Evolutionary conservation across 371 early-diverging fungal genomes (phyloP), one percentile per base, ranked within the genome.

Genomic region (Lichtheimia corymbifera): DNA sequence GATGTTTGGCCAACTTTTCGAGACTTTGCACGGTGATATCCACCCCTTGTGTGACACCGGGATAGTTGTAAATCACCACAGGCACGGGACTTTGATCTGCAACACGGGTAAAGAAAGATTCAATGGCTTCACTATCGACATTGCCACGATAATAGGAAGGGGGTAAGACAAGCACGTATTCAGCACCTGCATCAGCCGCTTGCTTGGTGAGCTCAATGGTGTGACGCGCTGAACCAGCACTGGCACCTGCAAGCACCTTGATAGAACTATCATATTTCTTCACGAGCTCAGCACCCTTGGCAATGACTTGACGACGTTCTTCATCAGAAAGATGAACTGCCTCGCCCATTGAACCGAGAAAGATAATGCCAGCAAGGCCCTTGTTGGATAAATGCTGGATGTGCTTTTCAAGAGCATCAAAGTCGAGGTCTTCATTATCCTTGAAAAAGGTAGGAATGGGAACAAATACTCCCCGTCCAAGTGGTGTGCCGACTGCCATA

Each of bases 361-460:
- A 73, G 41, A 80, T 75, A 51, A 80, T 65, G 61, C 80, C 80
- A 9, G 72, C 55, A 52, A 80, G 55, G 53, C 80, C 77, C n/a
- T 72, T 68, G 27, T 72, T 72, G 41, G 70, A 43, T 35, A 80
- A 58, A 42, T 63, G 73, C n/a, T 61, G 35, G 28, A 80, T 65
- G 44, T 80, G 80, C 24, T 67, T 60, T 44, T 80, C 74, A 24
- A 80, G 62, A 9, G 77, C 51, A 22, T 66, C 74, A 40, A 75
- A 62, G 42, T 80, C 80, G 30, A 80, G 61, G 28, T 77, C 77
- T 62, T 80, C 80, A 51, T 77, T 73, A 45, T 64, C 66, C 20
- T 68, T 62, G 67, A 80, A 80, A 55, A 80, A 80, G 13, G 72
- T 77, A 41, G 77, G 77, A 9, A 75, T 73, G 53, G 80, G 80